Evolutionary conservation across 192 early-diverging fungal species (phyloP).

Genomic region (Neocallimastix lanati): DNA sequence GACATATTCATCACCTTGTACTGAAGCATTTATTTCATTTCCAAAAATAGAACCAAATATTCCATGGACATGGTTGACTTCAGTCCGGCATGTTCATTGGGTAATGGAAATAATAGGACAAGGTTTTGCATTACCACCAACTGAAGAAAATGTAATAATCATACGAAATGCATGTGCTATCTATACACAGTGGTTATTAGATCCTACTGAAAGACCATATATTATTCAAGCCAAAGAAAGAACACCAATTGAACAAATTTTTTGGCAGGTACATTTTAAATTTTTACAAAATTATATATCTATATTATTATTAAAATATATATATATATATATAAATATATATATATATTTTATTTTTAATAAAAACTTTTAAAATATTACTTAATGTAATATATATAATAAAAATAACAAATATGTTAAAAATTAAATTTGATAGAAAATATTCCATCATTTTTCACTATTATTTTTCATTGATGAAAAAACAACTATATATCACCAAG

Average conservation of each 20-base stretch:
- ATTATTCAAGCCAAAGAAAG: constrained; percentile 25
- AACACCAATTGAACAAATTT: constrained; percentile 37
- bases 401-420: background rate
- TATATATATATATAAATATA: too few relatives aligned
- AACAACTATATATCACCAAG: constrained; percentile 26
- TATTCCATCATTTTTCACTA: constrained; percentile 60
- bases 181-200: constrained; percentile 62
- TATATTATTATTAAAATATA: too few relatives aligned
- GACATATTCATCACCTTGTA: background rate
- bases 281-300: too few relatives aligned
- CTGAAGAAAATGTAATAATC: constrained; percentile 40
- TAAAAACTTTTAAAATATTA: too few relatives aligned
- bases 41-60: background rate
- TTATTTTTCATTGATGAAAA: constrained; percentile 27
- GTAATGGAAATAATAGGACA: constrained; percentile 73
- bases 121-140: constrained; percentile 54
- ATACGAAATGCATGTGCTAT: constrained; percentile 43
- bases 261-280: constrained; percentile 35
- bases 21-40: background rate
- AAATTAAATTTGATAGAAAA: constrained; percentile 20
- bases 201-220: constrained; percentile 30
- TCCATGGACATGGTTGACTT: constrained; percentile 34
- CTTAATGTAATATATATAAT: too few relatives aligned
- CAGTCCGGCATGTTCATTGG: constrained; percentile 61
- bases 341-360: too few relatives aligned